A percentile compares a stretch with the other conserved stretches of the same genome.
phyloP scores from a whole-genome alignment of 2,329 filamentous ascomycete genomes.

The Epichloe gansuensis region DNA sequence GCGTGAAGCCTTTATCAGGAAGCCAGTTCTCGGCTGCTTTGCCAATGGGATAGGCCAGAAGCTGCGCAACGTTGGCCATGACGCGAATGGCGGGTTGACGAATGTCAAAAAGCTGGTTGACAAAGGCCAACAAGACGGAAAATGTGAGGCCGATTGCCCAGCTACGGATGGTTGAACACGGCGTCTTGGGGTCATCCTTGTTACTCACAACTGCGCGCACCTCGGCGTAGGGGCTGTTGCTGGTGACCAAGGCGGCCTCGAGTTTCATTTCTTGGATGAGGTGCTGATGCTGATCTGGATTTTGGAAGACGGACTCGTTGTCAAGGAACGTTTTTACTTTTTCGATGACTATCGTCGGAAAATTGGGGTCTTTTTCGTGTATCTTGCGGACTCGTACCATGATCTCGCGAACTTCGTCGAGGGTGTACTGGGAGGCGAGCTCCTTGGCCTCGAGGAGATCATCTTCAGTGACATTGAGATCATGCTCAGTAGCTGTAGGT shows the following conservation, averaged over 20 bases:
- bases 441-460: conserved; percentile 33
- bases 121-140: conserved; percentile 33
- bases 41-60: conserved; percentile 43
- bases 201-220: conserved; percentile 44
- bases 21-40: conserved; percentile 36
- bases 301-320: conserved; percentile 29
- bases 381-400: conserved; percentile 27
- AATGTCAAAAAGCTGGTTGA: conserved; percentile 46
- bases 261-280: conserved; percentile 42
- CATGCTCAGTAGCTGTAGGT: conserved; percentile 19
- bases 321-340: conserved; percentile 30
- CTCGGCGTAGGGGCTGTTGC: conserved; percentile 44
- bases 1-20: conserved; percentile 35
- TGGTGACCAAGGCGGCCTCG: conserved; percentile 39
- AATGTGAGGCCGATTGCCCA: conserved; percentile 42
- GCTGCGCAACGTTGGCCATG: conserved; percentile 41
- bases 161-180: conserved; percentile 41
- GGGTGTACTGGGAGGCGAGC: conserved; percentile 27
- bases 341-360: conserved; percentile 24
- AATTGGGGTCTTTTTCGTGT: conserved; percentile 31
- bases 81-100: conserved; percentile 42
- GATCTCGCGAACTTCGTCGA: conserved; percentile 30
- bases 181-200: conserved; percentile 35
- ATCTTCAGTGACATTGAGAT: conserved; percentile 32
- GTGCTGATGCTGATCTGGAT: conserved; percentile 33